Percentiles rank a stretch among this genome's conserved stretches.
These are phyloP conservation scores for Sclerotinia minor DNA, from an alignment of 2,329 filamentous ascomycete genomes.

Conservation along the genomic window DNA sequence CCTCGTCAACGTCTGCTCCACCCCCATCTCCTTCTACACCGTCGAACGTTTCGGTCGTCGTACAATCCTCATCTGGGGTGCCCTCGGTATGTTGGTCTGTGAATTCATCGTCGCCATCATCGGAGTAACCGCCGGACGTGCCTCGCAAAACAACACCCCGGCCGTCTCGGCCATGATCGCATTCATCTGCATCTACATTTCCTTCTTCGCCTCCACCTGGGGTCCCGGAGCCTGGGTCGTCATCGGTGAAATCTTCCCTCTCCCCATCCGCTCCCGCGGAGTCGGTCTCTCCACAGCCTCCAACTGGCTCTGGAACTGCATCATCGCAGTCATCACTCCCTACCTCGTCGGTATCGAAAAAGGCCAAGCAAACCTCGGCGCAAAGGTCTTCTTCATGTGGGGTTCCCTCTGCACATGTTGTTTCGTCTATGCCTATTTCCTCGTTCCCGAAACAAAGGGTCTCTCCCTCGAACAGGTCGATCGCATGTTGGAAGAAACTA, in stretches of 20 bases:
- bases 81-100: conserved; percentile 77
- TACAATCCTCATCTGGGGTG: conserved; percentile 75
- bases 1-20: conserved; percentile 83
- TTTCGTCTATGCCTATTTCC: conserved; percentile 57
- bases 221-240: conserved; percentile 75
- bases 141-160: conserved; percentile 54
- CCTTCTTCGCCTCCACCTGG: conserved; percentile 89
- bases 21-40: conserved; percentile 83
- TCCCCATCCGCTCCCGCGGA: conserved; percentile 84
- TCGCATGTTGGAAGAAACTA: conserved; percentile 56
- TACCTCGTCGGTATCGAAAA: conserved; percentile 64
- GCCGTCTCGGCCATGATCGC: conserved; percentile 70
- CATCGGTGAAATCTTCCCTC: conserved; percentile 87
- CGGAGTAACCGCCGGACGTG: conserved; percentile 61
- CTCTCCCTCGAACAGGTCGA: conserved; percentile 73
- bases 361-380: conserved; percentile 45
- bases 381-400: conserved; percentile 56
- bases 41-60: conserved; percentile 82
- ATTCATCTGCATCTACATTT: conserved; percentile 89
- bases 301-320: conserved; percentile 88
- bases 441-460: conserved; percentile 74
- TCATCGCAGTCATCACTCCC: conserved; percentile 69
- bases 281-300: conserved; percentile 83
- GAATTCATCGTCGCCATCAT: conserved; percentile 84
- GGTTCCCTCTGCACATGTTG: conserved; percentile 57